Evolutionary conservation across 1,284 basidiomycete species (phyloP).

Genomic region (Cystobasidium pallidum): DNA sequence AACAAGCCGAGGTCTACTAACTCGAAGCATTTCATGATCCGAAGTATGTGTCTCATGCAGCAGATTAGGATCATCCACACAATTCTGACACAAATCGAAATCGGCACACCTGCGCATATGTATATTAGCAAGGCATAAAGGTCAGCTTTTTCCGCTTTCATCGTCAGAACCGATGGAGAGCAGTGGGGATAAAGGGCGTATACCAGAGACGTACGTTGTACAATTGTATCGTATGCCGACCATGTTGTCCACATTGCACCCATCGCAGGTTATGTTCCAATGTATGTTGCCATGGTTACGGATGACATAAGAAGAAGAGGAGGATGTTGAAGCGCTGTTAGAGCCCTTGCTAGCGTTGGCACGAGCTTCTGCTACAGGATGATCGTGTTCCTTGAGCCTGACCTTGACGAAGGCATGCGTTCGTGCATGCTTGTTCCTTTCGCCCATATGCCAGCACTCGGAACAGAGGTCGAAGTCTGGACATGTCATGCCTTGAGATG

Average conservation of each 20-base stretch:
- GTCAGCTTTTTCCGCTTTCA: neutral
- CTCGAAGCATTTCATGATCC: constrained; percentile 17
- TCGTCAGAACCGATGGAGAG: neutral
- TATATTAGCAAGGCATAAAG: neutral
- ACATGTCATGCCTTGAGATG: constrained; percentile 3
- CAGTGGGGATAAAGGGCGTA: too few relatives aligned
- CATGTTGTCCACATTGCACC: neutral
- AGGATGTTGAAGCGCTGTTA: neutral
- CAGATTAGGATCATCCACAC: constrained; percentile 1
- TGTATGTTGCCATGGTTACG: neutral
- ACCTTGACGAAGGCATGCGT: constrained; percentile 23
- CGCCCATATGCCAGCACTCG: constrained; percentile 10
- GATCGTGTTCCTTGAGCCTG: neutral
- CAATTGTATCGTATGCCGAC: constrained; percentile 21
- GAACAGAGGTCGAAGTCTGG: constrained; percentile 18
- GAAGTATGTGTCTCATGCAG: neutral
- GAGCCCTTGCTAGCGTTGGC: neutral
- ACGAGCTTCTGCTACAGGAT: neutral
- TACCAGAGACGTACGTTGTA: constrained; percentile 3
- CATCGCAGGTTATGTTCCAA: constrained; percentile 14
- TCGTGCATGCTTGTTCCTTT: constrained; percentile 12
- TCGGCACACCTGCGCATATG: constrained; percentile 2
- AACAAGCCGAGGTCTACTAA: neutral
- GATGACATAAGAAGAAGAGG: neutral
- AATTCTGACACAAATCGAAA: constrained; percentile 15